A percentile compares a stretch with the other conserved stretches of the same genome.
These are phyloP conservation scores for Cladosporium oxysporum DNA, from an alignment of 2,329 filamentous ascomycete genomes.

Conservation along the genomic window DNA sequence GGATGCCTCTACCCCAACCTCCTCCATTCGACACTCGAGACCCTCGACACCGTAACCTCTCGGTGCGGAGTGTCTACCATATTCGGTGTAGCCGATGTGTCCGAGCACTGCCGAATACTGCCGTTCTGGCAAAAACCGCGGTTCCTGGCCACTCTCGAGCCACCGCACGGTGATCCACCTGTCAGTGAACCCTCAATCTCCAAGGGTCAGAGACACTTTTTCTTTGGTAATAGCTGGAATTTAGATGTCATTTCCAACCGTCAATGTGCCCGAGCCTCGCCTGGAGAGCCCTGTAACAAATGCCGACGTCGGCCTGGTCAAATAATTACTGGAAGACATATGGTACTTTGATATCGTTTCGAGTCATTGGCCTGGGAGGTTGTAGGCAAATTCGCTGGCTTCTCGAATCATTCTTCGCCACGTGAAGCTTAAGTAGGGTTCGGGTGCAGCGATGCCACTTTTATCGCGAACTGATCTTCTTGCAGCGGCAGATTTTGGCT, in stretches of 20 bases:
- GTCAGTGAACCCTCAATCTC: conserved; percentile 14
- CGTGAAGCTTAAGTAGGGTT: conserved; percentile 9
- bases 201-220: conserved; percentile 11
- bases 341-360: not conserved
- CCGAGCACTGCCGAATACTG: conserved; percentile 7
- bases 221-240: not conserved
- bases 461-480: not conserved
- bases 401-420: conserved; percentile 5
- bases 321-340: not conserved
- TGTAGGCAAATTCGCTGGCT: not conserved
- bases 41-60: not conserved
- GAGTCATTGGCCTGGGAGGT: not conserved
- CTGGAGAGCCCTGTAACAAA: not conserved
- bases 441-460: not conserved
- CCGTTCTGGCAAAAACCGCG: not conserved
- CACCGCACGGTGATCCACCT: conserved; percentile 7
- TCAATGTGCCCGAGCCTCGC: conserved; percentile 7
- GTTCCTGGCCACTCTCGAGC: not conserved
- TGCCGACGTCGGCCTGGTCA: not conserved
- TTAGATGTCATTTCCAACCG: conserved; percentile 12
- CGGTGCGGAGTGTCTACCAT: not conserved
- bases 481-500: not conserved
- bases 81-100: conserved; percentile 15
- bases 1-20: not conserved
- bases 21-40: not conserved